Conservation (phyloP, 2,329 filamentous ascomycete genomes). For the Didymella sp. region DNA sequence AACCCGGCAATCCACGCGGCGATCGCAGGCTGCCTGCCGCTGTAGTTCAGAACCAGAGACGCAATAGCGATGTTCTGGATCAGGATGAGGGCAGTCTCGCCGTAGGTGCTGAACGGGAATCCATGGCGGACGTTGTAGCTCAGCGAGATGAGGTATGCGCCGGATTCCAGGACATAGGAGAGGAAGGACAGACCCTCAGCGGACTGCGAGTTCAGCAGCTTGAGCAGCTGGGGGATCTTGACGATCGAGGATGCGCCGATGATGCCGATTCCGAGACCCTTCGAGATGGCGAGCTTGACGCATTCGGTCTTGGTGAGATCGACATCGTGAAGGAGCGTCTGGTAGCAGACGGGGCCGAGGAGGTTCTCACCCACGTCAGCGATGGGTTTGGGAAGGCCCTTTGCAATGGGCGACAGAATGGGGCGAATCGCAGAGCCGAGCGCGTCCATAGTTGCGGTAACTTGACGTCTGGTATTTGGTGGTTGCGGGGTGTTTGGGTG, state of each 20-base stretch:
- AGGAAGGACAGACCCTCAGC: conserved; percentile 86
- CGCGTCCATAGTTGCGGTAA: conserved; percentile 51
- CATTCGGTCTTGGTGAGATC: conserved; percentile 79
- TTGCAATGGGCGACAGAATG: conserved; percentile 54
- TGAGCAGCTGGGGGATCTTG: conserved; percentile 96
- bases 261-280: conserved; percentile 91
- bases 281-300: conserved; percentile 88
- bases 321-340: conserved; percentile 82
- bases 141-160: conserved; percentile 84
- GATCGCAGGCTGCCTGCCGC: conserved; percentile 70
- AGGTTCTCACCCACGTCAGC: conserved; percentile 57
- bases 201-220: conserved; percentile 81
- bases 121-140: conserved; percentile 90
- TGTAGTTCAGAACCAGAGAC: conserved; percentile 84
- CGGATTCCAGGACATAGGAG: conserved; percentile 90
- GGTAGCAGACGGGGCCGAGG: conserved; percentile 85
- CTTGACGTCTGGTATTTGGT: conserved; percentile 1
- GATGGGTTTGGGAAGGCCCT: conserved; percentile 53
- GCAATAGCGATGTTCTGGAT: conserved; percentile 92
- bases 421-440: conserved; percentile 46
- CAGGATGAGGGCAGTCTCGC: conserved; percentile 91
- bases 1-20: conserved; percentile 81
- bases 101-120: conserved; percentile 96
- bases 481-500: conserved; percentile 16
- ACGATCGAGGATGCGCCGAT: conserved; percentile 88